phyloP scores from a whole-genome alignment of 2,329 filamentous ascomycete genomes.

The Fusarium burgessii region DNA sequence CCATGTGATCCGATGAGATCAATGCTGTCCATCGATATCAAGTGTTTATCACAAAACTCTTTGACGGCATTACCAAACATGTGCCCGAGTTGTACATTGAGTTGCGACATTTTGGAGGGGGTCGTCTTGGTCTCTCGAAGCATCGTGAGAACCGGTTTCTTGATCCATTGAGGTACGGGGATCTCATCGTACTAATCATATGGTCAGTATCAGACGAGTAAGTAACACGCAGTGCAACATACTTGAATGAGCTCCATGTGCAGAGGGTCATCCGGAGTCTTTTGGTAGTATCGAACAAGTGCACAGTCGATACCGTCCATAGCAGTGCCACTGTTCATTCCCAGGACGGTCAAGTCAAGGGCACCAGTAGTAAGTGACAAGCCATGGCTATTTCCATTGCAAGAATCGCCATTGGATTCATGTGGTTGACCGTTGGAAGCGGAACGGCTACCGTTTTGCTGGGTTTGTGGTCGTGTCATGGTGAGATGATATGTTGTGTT shows the following conservation, averaged over 20 bases:
- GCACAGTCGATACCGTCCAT: slow-evolving; percentile 70
- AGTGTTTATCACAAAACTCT: slow-evolving; percentile 60
- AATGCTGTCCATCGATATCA: slow-evolving; percentile 59
- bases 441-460: background rate
- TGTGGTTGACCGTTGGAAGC: background rate
- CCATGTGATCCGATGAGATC: slow-evolving; percentile 68
- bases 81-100: slow-evolving; percentile 68
- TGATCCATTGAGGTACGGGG: slow-evolving; percentile 65
- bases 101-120: slow-evolving; percentile 64
- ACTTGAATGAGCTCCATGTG: slow-evolving; percentile 59
- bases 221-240: background rate
- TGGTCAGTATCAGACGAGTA: background rate
- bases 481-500: background rate
- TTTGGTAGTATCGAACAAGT: slow-evolving; percentile 66
- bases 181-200: slow-evolving; percentile 61
- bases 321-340: slow-evolving; percentile 61
- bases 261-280: slow-evolving; percentile 62
- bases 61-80: slow-evolving; percentile 65
- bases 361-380: background rate
- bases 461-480: background rate
- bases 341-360: slow-evolving; percentile 64
- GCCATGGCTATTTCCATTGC: background rate
- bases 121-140: slow-evolving; percentile 65
- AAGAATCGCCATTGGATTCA: background rate
- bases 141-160: slow-evolving; percentile 66